Evolutionary conservation across 495 filamentous ascomycete genomes (phyloP).

Genomic region (Chaetomium cochliodes): DNA sequence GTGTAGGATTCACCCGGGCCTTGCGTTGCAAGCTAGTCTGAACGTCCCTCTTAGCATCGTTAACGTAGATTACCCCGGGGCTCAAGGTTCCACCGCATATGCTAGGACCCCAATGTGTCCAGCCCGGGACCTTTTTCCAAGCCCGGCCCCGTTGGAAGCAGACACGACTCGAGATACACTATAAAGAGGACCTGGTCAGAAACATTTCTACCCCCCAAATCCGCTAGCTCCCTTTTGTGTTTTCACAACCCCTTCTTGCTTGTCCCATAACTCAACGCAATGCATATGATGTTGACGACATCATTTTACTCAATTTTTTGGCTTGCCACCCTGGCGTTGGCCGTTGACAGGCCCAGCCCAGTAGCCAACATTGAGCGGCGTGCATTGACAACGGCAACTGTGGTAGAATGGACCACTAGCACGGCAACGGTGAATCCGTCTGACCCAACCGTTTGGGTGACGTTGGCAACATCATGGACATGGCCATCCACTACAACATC

Average conservation of each 20-base stretch:
- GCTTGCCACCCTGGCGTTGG: neutral
- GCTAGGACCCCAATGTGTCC: no score
- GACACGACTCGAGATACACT: neutral
- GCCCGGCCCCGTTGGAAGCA: neutral
- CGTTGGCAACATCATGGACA: neutral
- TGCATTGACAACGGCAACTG: neutral
- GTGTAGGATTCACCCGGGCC: neutral
- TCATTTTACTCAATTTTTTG: neutral
- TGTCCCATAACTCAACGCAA: neutral
- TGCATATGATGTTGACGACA: neutral
- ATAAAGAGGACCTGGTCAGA: neutral
- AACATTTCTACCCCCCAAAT: no score
- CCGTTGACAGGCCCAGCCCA: neutral
- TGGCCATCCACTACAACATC: neutral
- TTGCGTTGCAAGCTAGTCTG: neutral
- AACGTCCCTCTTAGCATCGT: neutral
- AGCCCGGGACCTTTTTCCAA: no score
- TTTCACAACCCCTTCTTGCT: neutral
- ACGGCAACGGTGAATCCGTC: neutral
- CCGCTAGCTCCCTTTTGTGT: neutral
- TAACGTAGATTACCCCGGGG: no score
- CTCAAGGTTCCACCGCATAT: no score
- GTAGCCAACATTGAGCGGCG: neutral
- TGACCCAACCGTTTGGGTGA: neutral
- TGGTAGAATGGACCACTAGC: neutral